Base-by-base conservation (phyloP, 495 filamentous ascomycete genomes). In the Peziza echinospora region DNA sequence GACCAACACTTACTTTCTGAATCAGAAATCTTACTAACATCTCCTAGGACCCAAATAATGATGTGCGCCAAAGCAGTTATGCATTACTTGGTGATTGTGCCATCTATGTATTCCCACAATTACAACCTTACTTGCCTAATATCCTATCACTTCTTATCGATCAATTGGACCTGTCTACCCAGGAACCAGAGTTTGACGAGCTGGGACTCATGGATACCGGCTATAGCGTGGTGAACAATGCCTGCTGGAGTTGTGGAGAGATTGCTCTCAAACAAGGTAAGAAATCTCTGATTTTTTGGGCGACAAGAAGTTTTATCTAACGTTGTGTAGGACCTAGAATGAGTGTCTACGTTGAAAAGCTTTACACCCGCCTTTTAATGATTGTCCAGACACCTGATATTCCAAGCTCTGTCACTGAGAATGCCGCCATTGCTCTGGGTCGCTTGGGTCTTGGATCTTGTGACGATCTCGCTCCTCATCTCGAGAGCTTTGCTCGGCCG, bases 171-270 rank as follows among this genome's bases (percentile, higher is more conserved):
- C 65, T 96, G 40, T 79, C 83, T 47, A 73, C 84, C 41, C 63
- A 73, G 5, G 75, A 82, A 44, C 77, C 84, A 43, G 80, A 84
- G 48, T 70, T 77, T 23, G 69, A 75, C 47, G 79, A 84, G 47
- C 70, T 78, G 23, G 30, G 30, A 37, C 13, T 17, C 13, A 5
- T 37, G 30, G 71, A 78, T 21, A 82, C 74, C 6, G 76, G 77
- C 6, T 96, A 92, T 61, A 79, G 80, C 40, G 87, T 93, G 16
- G 71, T 96, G 48, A 99, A 96, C 70, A 99, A 99, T 58, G 86
- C 89, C 24, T 96, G 91, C 66, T 99, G 89, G 89, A 89, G 86
- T 24, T 80, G 76, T 21, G 89, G 89, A 16, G 89, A 99, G 64
- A 91, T 99, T 48, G 77, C 84, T 7, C 76, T 94, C 62, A 75